Evolutionary conservation across 768 basidiomycete genomes (phyloP), one percentile per base, ranked within the genome.

Genomic region (Glaciozyma antarctica): DNA sequence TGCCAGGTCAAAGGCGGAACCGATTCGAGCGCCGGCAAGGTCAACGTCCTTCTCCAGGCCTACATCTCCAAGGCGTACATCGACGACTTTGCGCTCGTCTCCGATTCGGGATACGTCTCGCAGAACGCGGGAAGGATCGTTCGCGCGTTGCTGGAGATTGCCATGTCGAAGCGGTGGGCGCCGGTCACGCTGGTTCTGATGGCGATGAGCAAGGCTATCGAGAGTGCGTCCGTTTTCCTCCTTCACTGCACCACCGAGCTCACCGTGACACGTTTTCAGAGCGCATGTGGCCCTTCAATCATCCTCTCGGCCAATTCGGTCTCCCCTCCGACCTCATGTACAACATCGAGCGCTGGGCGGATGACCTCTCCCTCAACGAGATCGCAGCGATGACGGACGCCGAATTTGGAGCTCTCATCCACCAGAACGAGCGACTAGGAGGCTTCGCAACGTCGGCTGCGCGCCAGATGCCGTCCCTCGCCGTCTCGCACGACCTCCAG

Each of bases 51-150:
- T 22, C 80, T 99, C 26, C 95, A 99, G 77, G 87, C 84, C 1
- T 88, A 83, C 76, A 90, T 99, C 68, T 95, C 91, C 45, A 79
- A 82, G 54, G 81, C 83, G 52, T 78, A 80, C n/a, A 79, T 95
- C 19, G 88, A 95, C 66, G 95, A 99, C 77, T 99, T 95, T 73
- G 95, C 95, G 13, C 79, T 99, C 64, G 86, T 98, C 10, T 98
- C 95, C 1, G 95, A 99, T 74, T 87, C 85, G 74, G 90, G 86
- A 2, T 99, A 94, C 74, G 90, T 85, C 49, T 88, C 92, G 28
- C 93, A 97, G 75, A 99, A 98, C 73, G 88, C 86, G 21, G 92
- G 88, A 22, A 88, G 95, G 66, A 98, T 99, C 69, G 81, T 90
- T 61, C 85, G 95, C n/a, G 90, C 92, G 51, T 80, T 99, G 1